Conservation (phyloP, 164 flowering plant species). For the Vitis riparia region DNA sequence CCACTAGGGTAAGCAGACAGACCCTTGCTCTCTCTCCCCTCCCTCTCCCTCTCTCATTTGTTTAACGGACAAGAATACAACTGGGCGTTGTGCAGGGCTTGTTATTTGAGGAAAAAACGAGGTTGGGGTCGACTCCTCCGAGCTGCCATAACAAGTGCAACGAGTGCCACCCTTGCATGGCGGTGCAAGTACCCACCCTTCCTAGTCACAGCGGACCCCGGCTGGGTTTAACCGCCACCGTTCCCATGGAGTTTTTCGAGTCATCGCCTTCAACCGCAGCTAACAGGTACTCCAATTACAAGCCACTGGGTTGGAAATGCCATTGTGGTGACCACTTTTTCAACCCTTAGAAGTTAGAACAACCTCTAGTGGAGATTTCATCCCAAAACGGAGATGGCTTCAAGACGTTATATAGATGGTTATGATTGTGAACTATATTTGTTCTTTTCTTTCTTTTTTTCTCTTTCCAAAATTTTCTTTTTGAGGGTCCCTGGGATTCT, state of each 20-base stretch:
- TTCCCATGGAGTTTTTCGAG: constrained; percentile 18
- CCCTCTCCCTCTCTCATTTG: background rate
- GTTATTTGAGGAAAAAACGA: constrained; percentile 43
- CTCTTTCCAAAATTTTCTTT: too few relatives aligned
- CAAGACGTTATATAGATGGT: too few relatives aligned
- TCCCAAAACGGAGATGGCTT: too few relatives aligned
- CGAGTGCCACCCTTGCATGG: constrained; percentile 83
- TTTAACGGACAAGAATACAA: background rate
- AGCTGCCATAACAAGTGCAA: constrained; percentile 88
- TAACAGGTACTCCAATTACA: constrained; percentile 70
- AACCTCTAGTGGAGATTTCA: too few relatives aligned
- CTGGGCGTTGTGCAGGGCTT: constrained; percentile 32
- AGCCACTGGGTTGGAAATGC: constrained; percentile 88
- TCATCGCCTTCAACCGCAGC: constrained; percentile 14
- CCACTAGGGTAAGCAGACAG: constrained; percentile 11
- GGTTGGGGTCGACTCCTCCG: constrained; percentile 90
- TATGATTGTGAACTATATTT: too few relatives aligned
- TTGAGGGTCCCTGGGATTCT: too few relatives aligned
- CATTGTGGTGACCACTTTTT: constrained; percentile 53
- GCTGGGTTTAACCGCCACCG: background rate
- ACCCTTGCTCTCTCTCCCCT: background rate
- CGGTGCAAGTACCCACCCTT: constrained; percentile 69
- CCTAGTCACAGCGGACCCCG: constrained; percentile 35
- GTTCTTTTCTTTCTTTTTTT: too few relatives aligned
- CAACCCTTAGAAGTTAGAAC: constrained; percentile 46